A percentile compares a stretch with the other conserved stretches of the same genome.
Conservation (phyloP, 306 rosid species). For the Lagenaria siceraria region DNA sequence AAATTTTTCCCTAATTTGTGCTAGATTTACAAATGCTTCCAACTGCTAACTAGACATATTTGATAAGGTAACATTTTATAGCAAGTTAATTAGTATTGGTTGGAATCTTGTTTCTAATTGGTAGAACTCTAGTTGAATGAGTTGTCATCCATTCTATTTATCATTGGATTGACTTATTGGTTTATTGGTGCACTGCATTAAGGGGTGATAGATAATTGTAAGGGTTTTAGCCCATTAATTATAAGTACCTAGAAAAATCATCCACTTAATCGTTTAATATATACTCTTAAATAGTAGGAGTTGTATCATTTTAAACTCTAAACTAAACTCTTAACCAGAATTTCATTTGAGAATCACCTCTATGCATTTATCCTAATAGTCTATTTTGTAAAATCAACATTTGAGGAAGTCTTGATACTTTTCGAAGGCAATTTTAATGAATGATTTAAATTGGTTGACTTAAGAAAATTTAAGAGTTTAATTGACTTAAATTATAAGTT, state of each 20-base stretch:
- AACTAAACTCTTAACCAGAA: no score
- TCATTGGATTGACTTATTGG: background rate
- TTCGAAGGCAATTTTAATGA: no score
- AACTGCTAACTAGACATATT: background rate
- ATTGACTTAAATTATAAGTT: no score
- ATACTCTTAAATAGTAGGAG: no score
- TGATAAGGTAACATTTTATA: background rate
- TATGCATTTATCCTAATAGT: no score
- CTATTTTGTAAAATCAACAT: no score
- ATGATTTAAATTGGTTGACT: no score
- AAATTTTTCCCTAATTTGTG: background rate
- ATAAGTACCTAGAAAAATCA: background rate
- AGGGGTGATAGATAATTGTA: background rate
- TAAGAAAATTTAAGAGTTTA: no score
- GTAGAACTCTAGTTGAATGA: background rate
- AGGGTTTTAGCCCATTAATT: background rate
- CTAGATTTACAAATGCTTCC: background rate
- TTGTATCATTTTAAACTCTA: no score
- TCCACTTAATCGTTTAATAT: no score
- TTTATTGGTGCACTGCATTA: background rate
- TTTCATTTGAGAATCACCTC: no score
- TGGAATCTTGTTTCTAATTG: background rate
- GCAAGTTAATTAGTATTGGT: background rate
- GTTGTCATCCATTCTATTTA: background rate
- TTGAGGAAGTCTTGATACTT: no score